phyloP scores from a whole-genome alignment of 2,329 filamentous ascomycete species.

The Colletotrichum nymphaeae region DNA sequence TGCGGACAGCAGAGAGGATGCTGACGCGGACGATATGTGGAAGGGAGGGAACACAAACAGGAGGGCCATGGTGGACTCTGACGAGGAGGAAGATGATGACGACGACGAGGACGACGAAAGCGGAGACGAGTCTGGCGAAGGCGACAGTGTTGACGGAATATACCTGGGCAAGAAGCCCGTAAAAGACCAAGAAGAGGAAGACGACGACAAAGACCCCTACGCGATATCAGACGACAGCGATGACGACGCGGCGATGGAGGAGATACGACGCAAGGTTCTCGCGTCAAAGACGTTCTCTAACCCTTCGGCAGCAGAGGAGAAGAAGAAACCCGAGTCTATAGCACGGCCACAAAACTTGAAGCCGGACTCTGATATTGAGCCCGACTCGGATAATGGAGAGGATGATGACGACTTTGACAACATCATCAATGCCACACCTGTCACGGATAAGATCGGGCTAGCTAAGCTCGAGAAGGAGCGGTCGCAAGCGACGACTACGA shows the following conservation, averaged over 20 bases:
- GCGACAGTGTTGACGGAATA: slow-evolving; percentile 66
- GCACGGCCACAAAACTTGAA: slow-evolving; percentile 65
- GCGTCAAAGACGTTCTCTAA: slow-evolving; percentile 90
- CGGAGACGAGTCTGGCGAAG: slow-evolving; percentile 56
- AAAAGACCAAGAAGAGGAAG: slow-evolving; percentile 53
- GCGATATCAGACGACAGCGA: slow-evolving; percentile 84
- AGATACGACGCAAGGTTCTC: slow-evolving; percentile 89
- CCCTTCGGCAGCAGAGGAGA: slow-evolving; percentile 53
- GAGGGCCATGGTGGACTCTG: slow-evolving; percentile 62
- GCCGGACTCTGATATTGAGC: slow-evolving; percentile 75
- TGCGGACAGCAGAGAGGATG: slow-evolving; percentile 77
- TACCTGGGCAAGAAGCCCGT: slow-evolving; percentile 68
- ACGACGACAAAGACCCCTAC: slow-evolving; percentile 73
- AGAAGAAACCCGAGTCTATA: slow-evolving; percentile 74
- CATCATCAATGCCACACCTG: slow-evolving; percentile 90
- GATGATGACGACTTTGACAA: slow-evolving; percentile 88
- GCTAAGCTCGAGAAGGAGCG: slow-evolving; percentile 67
- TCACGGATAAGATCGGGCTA: slow-evolving; percentile 85
- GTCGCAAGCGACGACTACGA: slow-evolving; percentile 58
- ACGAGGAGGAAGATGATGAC: slow-evolving; percentile 67
- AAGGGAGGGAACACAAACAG: slow-evolving; percentile 90
- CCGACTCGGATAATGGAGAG: slow-evolving; percentile 75
- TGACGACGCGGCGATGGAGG: slow-evolving; percentile 88
- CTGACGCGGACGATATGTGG: slow-evolving; percentile 82
- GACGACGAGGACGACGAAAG: slow-evolving; percentile 59